Percentiles rank a stretch among this genome's conserved stretches.
These are phyloP conservation scores for Ophiostoma ulmi DNA, from an alignment of 2,329 filamentous ascomycete genomes.

Conservation along the genomic window DNA sequence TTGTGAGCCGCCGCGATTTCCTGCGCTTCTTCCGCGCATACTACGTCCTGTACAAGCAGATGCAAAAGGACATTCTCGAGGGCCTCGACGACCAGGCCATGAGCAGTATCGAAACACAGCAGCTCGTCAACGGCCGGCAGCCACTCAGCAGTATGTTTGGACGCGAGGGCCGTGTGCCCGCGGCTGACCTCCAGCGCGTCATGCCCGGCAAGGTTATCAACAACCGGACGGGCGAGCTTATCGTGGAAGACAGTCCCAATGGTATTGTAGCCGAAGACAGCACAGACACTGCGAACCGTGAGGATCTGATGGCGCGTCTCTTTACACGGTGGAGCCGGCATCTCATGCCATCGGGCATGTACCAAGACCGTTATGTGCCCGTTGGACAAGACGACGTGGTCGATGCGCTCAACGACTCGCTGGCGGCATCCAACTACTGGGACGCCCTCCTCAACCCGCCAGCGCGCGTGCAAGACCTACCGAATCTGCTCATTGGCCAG, in stretches of 20 bases:
- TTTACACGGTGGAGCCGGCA: slow-evolving; percentile 36
- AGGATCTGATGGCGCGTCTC: slow-evolving; percentile 33
- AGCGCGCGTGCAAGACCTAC: slow-evolving; percentile 41
- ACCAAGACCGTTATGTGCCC: slow-evolving; percentile 14
- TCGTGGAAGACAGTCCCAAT: slow-evolving; percentile 54
- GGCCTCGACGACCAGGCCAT: slow-evolving; percentile 73
- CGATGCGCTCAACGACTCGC: slow-evolving; percentile 27
- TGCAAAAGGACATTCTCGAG: slow-evolving; percentile 77
- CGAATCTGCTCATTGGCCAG: slow-evolving; percentile 35
- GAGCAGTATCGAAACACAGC: slow-evolving; percentile 68
- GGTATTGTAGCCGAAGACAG: slow-evolving; percentile 56
- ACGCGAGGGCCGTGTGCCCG: slow-evolving; percentile 63
- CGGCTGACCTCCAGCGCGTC: slow-evolving; percentile 54
- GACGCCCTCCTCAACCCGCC: slow-evolving; percentile 45
- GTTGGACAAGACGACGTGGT: not conserved
- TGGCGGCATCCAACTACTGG: slow-evolving; percentile 40
- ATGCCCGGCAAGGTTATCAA: slow-evolving; percentile 64
- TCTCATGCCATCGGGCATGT: slow-evolving; percentile 1
- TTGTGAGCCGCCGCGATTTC: slow-evolving; percentile 79
- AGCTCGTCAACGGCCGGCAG: slow-evolving; percentile 68
- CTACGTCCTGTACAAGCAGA: slow-evolving; percentile 83
- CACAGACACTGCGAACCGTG: slow-evolving; percentile 41
- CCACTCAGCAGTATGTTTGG: slow-evolving; percentile 71
- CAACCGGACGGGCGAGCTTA: slow-evolving; percentile 55
- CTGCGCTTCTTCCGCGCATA: slow-evolving; percentile 87